A percentile compares a stretch with the other conserved stretches of the same genome.
These are phyloP conservation scores for Acrocalymma vagum DNA, from an alignment of 2,329 filamentous ascomycete genomes.

Conservation along the genomic window DNA sequence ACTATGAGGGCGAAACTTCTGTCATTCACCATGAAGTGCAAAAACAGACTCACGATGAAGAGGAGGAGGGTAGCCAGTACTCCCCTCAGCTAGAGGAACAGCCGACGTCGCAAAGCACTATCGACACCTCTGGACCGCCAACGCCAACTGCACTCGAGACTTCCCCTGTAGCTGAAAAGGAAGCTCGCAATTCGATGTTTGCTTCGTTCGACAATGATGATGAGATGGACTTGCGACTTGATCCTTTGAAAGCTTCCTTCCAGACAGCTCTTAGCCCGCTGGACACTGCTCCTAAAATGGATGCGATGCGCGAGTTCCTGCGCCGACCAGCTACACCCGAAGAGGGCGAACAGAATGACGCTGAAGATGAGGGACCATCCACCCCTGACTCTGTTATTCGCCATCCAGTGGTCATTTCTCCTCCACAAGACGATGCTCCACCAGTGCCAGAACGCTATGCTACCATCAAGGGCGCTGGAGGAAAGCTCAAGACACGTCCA, in stretches of 20 bases:
- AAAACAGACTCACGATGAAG: slow-evolving; percentile 43
- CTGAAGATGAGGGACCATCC: slow-evolving; percentile 69
- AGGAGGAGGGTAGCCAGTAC: slow-evolving; percentile 67
- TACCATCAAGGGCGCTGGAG: slow-evolving; percentile 88
- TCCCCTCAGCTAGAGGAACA: slow-evolving; percentile 54
- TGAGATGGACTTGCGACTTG: slow-evolving; percentile 64
- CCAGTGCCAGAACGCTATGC: slow-evolving; percentile 82
- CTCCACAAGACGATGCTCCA: slow-evolving; percentile 61
- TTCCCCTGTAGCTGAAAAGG: slow-evolving; percentile 37
- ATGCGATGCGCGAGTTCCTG: slow-evolving; percentile 48
- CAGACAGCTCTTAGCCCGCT: slow-evolving; percentile 37
- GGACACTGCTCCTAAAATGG: slow-evolving; percentile 46
- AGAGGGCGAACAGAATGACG: slow-evolving; percentile 51
- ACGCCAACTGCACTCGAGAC: slow-evolving; percentile 52
- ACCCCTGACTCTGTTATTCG: slow-evolving; percentile 93
- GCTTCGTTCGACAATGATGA: slow-evolving; percentile 57
- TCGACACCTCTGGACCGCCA: slow-evolving; percentile 53
- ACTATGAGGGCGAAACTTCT: slow-evolving; percentile 57
- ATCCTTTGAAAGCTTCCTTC: slow-evolving; percentile 60
- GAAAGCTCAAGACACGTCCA: slow-evolving; percentile 86
- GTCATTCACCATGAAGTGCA: slow-evolving; percentile 63
- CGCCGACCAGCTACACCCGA: slow-evolving; percentile 63
- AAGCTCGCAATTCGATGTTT: slow-evolving; percentile 54
- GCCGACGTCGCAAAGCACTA: slow-evolving; percentile 42
- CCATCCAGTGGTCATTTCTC: slow-evolving; percentile 64